Percentiles rank a stretch among this genome's conserved stretches.
Evolutionary conservation across 805 yeast species (phyloP).

Genomic region (Kodamaea fukazawae): DNA sequence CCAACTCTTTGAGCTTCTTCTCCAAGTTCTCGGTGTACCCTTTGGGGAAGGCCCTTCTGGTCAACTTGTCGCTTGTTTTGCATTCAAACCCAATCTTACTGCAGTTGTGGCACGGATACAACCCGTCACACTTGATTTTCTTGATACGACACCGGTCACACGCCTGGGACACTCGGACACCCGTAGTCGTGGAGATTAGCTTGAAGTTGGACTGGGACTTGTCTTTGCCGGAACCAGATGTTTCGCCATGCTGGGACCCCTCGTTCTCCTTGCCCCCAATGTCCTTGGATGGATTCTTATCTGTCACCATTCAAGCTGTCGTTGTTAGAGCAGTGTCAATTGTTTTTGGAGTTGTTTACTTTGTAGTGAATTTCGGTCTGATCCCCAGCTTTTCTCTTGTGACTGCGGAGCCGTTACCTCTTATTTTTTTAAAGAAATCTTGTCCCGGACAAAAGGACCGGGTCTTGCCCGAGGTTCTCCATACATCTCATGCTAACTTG

Average conservation of each 20-base stretch:
- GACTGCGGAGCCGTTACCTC: too few species aligned
- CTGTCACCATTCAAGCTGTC: too few species aligned
- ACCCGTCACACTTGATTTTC: conserved; percentile 74
- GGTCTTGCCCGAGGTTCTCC: background rate
- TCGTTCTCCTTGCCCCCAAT: too few species aligned
- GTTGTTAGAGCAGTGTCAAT: too few species aligned
- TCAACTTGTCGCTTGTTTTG: conserved; percentile 67
- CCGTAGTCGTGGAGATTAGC: conserved; percentile 36
- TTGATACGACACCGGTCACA: conserved; percentile 79
- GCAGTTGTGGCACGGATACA: conserved; percentile 70
- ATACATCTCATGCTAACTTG: background rate
- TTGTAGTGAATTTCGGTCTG: too few species aligned
- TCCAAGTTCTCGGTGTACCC: conserved; percentile 80
- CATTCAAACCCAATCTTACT: conserved; percentile 63
- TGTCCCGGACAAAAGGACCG: conserved; percentile 2
- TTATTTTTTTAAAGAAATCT: too few species aligned
- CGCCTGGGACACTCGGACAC: conserved; percentile 67
- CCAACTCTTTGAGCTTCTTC: conserved; percentile 56
- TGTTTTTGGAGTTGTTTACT: too few species aligned
- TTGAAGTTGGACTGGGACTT: conserved; percentile 29
- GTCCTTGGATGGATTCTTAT: too few species aligned
- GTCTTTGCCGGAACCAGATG: conserved; percentile 10
- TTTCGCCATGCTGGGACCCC: too few species aligned
- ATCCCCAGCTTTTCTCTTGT: too few species aligned
- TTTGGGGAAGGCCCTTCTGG: conserved; percentile 75